Evolutionary conservation across 129 eudicot species (phyloP).

Genomic region (Ambrosia trifida): DNA sequence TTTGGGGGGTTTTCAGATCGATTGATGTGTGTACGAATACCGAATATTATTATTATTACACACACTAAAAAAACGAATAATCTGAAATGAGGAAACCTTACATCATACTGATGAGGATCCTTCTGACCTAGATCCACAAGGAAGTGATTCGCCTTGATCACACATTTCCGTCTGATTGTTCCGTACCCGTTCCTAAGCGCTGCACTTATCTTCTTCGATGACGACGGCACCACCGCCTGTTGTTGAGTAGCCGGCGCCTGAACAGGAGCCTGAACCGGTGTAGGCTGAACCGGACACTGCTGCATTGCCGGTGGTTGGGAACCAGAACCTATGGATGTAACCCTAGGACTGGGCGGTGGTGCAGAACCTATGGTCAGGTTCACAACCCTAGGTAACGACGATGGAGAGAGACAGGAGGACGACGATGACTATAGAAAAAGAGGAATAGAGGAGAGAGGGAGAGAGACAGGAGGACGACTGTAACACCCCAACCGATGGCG

Average conservation of each 20-base stretch:
- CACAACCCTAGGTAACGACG: no score
- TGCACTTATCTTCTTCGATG: conserved; percentile 34
- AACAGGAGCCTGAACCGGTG: no score
- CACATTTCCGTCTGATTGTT: conserved; percentile 35
- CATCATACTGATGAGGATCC: conserved; percentile 81
- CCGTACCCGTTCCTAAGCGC: conserved; percentile 66
- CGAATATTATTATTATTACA: no score
- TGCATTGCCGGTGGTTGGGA: conserved; percentile 23
- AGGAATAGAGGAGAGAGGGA: no score
- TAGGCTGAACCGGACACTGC: not conserved
- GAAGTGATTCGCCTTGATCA: conserved; percentile 73
- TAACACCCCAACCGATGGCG: no score
- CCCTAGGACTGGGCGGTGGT: conserved; percentile 9
- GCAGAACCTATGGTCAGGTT: conserved; percentile 13
- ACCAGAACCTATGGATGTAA: not conserved
- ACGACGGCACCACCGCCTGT: conserved; percentile 34
- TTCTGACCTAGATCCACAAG: conserved; percentile 46
- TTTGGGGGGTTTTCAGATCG: no score
- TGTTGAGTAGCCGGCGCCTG: conserved; percentile 12
- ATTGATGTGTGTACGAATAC: no score
- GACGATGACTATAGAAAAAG: no score
- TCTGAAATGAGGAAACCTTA: conserved; percentile 22
- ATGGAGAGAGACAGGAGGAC: no score
- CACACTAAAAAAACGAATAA: no score
- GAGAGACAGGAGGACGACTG: no score